Percentiles rank a stretch among this genome's conserved stretches.
phyloP scores from a whole-genome alignment of 1,284 basidiomycete species.

The Marasmius fiardii region DNA sequence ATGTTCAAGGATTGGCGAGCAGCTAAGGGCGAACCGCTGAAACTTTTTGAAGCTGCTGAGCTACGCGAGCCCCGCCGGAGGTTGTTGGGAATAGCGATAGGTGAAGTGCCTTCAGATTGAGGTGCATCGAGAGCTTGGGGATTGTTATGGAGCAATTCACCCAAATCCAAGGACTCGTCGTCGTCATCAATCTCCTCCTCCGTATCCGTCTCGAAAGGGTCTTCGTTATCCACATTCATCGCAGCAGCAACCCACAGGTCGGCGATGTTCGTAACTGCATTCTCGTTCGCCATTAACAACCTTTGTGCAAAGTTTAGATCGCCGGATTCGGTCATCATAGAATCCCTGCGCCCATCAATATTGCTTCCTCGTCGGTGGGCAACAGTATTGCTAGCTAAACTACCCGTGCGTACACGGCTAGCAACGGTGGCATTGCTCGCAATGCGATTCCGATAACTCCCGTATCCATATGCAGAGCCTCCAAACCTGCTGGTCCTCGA shows the following conservation, averaged over 20 bases:
- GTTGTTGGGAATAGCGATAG: slow-evolving; percentile 13
- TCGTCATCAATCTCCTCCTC: slow-evolving; percentile 14
- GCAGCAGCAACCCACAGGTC: slow-evolving; percentile 94
- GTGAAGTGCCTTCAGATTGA: neutral
- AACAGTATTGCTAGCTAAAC: slow-evolving; percentile 44
- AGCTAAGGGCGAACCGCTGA: neutral
- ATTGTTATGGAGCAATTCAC: slow-evolving; percentile 29
- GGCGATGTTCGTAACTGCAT: slow-evolving; percentile 84
- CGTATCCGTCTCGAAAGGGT: slow-evolving; percentile 61
- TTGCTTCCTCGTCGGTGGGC: slow-evolving; percentile 46
- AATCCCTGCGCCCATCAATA: slow-evolving; percentile 35
- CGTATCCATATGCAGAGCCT: slow-evolving; percentile 81
- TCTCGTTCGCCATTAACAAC: slow-evolving; percentile 88
- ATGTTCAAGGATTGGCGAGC: slow-evolving; percentile 1
- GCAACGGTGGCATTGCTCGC: slow-evolving; percentile 42
- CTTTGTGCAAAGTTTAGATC: slow-evolving; percentile 86
- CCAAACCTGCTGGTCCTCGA: slow-evolving; percentile 52
- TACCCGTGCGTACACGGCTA: slow-evolving; percentile 42
- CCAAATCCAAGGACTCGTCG: slow-evolving; percentile 28
- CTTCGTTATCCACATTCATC: slow-evolving; percentile 85
- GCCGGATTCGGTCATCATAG: slow-evolving; percentile 32
- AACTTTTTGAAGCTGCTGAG: slow-evolving; percentile 14
- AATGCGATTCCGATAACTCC: slow-evolving; percentile 50
- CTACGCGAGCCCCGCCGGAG: slow-evolving; percentile 21
- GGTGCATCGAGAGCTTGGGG: slow-evolving; percentile 5